Evolutionary conservation across 2,329 filamentous ascomycete genomes (phyloP), one percentile per base, ranked within the genome.

Genomic region (Fusarium bulbicola): DNA sequence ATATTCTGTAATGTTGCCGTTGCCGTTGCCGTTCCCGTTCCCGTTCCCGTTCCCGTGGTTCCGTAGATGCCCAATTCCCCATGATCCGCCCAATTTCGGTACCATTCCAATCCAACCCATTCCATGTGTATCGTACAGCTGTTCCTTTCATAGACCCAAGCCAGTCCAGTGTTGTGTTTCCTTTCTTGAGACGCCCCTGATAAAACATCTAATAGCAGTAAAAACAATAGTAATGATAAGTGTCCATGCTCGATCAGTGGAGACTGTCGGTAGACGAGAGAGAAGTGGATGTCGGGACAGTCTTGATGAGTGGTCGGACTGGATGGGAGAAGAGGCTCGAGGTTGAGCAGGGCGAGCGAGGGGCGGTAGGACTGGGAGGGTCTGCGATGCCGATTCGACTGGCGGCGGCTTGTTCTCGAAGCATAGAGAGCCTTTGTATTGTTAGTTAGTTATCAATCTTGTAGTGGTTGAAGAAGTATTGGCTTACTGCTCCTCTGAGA

Each of bases 401-500:
- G 50, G 86, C 86, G 26, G 84, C 84, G 11, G 85, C 87, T 77
- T 88, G 86, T 79, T 88, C 86, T 74, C 86, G 86, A 68, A 88
- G 81, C 71, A 86, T 81, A 37, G 82, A 77, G 72, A 89, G 82
- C 70, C 86, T 88, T 59, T 52, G n/a, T 21, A 36, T 49, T n/a
- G 34, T 56, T 24, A 63, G 62, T 42, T 26, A 30, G 63, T 36
- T n/a, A 34, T 43, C 26, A 13, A 6, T 37, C 5, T 40, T 54
- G 34, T 46, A 28, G 53, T 24, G 24, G 10, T 59, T 32, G 47
- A 36, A 36, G 20, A 47, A n/a, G 36, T 36, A 46, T 45, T 43
- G 11, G 82, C 88, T 80, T 84, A 90, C 88, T 91, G 88, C 74
- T 90, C 87, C 72, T 89, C 84, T 50, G 86, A 87, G 46, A 90